These are phyloP conservation scores for Magnaporthales sp. DNA, from an alignment of 2,329 filamentous ascomycete genomes.

Conservation along the genomic window DNA sequence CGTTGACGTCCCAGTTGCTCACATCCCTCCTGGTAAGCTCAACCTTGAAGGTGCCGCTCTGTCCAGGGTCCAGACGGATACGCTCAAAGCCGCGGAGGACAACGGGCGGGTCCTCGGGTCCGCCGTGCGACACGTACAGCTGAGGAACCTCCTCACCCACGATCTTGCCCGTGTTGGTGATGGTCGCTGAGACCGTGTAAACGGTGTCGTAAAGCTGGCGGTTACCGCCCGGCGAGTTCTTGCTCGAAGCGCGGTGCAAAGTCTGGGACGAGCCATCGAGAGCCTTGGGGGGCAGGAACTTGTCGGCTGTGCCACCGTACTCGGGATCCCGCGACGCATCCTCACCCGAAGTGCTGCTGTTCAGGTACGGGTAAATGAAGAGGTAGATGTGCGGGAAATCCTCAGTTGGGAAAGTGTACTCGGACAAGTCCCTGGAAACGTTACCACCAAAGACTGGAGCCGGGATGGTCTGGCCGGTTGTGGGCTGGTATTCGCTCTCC, in stretches of 20 bases:
- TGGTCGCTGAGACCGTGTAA: slow-evolving; percentile 57
- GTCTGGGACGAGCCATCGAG: slow-evolving; percentile 48
- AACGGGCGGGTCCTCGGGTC: slow-evolving; percentile 57
- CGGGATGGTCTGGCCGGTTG: slow-evolving; percentile 48
- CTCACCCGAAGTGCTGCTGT: slow-evolving; percentile 45
- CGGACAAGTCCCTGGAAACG: slow-evolving; percentile 49
- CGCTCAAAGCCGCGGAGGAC: slow-evolving; percentile 77
- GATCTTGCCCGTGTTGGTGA: slow-evolving; percentile 62
- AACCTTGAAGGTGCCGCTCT: slow-evolving; percentile 55
- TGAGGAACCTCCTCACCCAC: slow-evolving; percentile 66
- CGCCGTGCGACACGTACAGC: slow-evolving; percentile 74
- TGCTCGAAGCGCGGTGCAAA: slow-evolving; percentile 37
- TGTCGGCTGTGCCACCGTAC: slow-evolving; percentile 48
- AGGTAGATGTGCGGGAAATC: slow-evolving; percentile 39
- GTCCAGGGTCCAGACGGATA: slow-evolving; percentile 61
- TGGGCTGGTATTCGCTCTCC: slow-evolving; percentile 44
- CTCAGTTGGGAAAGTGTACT: slow-evolving; percentile 60
- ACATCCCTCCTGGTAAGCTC: slow-evolving; percentile 72
- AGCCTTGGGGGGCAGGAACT: slow-evolving; percentile 53
- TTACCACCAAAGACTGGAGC: slow-evolving; percentile 59
- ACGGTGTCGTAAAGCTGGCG: slow-evolving; percentile 57
- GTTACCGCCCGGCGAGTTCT: slow-evolving; percentile 50
- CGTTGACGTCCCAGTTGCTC: slow-evolving; percentile 71
- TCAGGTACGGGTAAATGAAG: slow-evolving; percentile 68
- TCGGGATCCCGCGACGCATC: slow-evolving; percentile 47